Conservation (phyloP, 2,329 filamentous ascomycete species). For the Bipolaris cookei region DNA sequence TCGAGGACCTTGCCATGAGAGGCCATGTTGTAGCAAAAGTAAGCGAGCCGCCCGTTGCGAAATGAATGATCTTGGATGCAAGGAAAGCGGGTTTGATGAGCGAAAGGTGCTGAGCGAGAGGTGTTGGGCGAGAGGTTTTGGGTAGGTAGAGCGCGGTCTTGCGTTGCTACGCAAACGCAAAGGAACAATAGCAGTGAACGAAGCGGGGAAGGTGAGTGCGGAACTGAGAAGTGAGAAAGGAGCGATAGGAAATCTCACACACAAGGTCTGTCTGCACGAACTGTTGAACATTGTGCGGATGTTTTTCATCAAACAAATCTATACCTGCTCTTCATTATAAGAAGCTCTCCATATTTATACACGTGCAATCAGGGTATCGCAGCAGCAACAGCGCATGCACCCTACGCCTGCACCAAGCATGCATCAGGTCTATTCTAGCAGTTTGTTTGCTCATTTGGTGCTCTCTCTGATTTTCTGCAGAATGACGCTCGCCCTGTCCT, state of each 20-base stretch:
- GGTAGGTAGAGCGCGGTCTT: slow-evolving; percentile 5
- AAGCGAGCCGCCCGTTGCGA: neutral
- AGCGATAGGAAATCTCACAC: neutral
- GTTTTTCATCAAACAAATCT: slow-evolving; percentile 4
- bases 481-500: slow-evolving; percentile 49
- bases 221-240: neutral
- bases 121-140: neutral
- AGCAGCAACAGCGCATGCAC: slow-evolving; percentile 10
- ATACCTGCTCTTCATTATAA: slow-evolving; percentile 5
- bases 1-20: slow-evolving; percentile 40
- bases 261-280: neutral
- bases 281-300: neutral
- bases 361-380: slow-evolving; percentile 30
- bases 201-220: neutral
- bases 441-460: slow-evolving; percentile 28
- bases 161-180: slow-evolving; percentile 10
- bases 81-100: neutral
- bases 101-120: neutral
- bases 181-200: slow-evolving; percentile 17
- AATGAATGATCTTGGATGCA: neutral
- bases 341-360: slow-evolving; percentile 8
- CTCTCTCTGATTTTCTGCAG: slow-evolving; percentile 44
- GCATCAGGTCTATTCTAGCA: neutral
- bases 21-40: slow-evolving; percentile 25
- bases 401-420: neutral